phyloP scores from a whole-genome alignment of 2,329 filamentous ascomycete species.

The Trichoderma koningiopsis region DNA sequence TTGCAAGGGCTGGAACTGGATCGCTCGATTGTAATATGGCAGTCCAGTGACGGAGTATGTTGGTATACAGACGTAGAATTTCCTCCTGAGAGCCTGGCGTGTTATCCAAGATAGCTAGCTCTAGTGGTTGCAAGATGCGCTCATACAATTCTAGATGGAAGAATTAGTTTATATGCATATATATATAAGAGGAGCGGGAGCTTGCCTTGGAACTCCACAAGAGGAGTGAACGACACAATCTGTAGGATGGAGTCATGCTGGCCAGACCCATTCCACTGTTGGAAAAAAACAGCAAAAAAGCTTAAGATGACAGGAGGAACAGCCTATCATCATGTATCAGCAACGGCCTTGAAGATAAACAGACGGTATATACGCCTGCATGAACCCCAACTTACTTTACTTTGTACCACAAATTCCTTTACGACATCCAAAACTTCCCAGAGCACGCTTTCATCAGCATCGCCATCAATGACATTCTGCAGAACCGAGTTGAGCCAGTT shows the following conservation, averaged over 20 bases:
- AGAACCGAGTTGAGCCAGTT: constrained; percentile 62
- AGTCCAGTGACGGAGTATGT: constrained; percentile 64
- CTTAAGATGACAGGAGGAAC: constrained; percentile 53
- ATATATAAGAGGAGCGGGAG: neutral
- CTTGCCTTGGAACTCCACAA: constrained; percentile 59
- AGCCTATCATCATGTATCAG: constrained; percentile 36
- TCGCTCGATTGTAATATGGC: constrained; percentile 47
- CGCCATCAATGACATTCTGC: constrained; percentile 57
- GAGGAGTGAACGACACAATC: constrained; percentile 57
- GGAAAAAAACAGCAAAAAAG: constrained; percentile 57
- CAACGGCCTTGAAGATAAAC: constrained; percentile 10
- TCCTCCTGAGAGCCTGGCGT: constrained; percentile 55
- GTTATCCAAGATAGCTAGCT: constrained; percentile 53
- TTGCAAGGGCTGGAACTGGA: constrained; percentile 40
- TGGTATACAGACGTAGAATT: constrained; percentile 68
- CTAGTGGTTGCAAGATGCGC: constrained; percentile 54
- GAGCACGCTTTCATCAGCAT: constrained; percentile 51
- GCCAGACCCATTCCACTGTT: constrained; percentile 63
- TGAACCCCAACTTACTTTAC: constrained; percentile 49
- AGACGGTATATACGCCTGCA: neutral
- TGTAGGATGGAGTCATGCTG: constrained; percentile 58
- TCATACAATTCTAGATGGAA: constrained; percentile 50
- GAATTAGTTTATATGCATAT: neutral
- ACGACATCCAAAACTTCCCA: constrained; percentile 59
- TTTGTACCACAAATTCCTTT: constrained; percentile 56